Evolutionary conservation across 164 flowering plant genomes (phyloP), one percentile per base, ranked within the genome.

Genomic region (Stephania yunnanensis): DNA sequence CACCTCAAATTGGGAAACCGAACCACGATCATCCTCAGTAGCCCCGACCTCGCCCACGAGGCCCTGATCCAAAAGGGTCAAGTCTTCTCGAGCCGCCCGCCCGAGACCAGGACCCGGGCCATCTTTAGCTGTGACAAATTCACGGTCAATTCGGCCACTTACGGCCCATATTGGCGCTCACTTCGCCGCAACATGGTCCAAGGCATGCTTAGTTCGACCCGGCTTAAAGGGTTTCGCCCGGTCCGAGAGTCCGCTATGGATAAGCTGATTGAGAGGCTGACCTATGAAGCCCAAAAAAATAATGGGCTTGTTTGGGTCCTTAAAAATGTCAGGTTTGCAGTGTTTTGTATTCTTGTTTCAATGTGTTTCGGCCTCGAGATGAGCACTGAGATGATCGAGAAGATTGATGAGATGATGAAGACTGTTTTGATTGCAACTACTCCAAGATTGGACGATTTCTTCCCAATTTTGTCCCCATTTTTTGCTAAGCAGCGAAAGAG

Each of bases 311-410:
- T 95, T 55, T 86, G 79, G 85, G 99, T 95, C n/a, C 81, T 93
- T 55, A 89, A 78, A 36, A 91, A 88, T 66, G 93, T 87, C 6
- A 88, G 99, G 5, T 93, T 89, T 63, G 97, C 98, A 0, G 89
- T 88, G 25, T 95, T 95, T 46, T 88, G 90, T 75, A 95, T 95
- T 5, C 89, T 95, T 1, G 46, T 91, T 6, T 79, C 90, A 0
- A 95, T 95, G 98, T 92, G 96, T 68, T 93, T 95, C 52, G 99
- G 98, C 0, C 74, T 92, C 2, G 95, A 95, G 10, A 87, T 95
- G 94, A 90, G 86, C 5, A 92, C 86, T 12, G 81, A 85, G 31
- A 86, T 84, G 7, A 75, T 91, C 6, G 87, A 87, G 25, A 75
- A 50, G 53, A 83, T 95, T 52, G 98, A 93, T 74, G 80, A 83